phyloP scores from a whole-genome alignment of 257 asterid species.

The Gardenia jasminoides region DNA sequence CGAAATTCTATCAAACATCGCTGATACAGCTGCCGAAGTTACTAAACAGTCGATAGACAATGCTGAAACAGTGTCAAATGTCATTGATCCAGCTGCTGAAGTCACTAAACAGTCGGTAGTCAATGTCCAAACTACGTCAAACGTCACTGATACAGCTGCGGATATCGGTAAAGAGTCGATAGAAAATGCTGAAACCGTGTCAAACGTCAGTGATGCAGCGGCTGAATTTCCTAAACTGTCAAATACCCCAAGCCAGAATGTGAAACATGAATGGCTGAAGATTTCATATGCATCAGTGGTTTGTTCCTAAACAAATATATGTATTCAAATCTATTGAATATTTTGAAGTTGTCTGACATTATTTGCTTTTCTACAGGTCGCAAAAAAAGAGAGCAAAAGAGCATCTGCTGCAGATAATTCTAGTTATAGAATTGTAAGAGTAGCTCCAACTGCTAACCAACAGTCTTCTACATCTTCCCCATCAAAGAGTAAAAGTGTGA shows the following conservation, averaged over 20 bases:
- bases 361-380: constrained; percentile 34
- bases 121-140: not conserved
- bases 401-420: constrained; percentile 23
- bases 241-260: constrained; percentile 13
- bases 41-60: not conserved
- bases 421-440: constrained; percentile 13
- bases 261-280: constrained; percentile 25
- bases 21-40: constrained; percentile 5
- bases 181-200: not conserved
- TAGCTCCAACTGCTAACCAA: constrained; percentile 14
- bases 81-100: not conserved
- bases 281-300: constrained; percentile 65
- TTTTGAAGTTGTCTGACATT: not conserved
- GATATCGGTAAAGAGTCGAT: not conserved
- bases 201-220: not conserved
- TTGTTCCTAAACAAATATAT: constrained; percentile 11
- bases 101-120: not conserved
- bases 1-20: not conserved
- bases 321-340: not conserved
- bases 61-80: not conserved
- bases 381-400: constrained; percentile 32
- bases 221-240: constrained; percentile 6
- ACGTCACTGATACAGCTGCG: not conserved
- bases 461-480: constrained; percentile 23
- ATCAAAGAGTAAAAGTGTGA: constrained; percentile 13